phyloP scores from a whole-genome alignment of 2,329 filamentous ascomycete genomes.

The Aspergillus calidoustus region DNA sequence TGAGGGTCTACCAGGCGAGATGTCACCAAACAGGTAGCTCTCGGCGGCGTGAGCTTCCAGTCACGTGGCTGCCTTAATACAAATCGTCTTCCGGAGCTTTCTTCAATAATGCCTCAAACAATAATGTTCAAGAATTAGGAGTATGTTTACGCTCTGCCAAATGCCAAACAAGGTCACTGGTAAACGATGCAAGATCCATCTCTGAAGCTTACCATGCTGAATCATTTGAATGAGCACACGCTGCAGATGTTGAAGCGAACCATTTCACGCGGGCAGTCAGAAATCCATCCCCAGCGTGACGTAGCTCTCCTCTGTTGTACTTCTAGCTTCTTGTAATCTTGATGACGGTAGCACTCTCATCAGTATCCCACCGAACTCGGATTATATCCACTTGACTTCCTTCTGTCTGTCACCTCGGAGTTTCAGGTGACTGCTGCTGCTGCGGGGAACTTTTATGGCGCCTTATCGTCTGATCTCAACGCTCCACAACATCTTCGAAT shows the following conservation, averaged over 20 bases:
- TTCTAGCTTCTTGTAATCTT: background rate
- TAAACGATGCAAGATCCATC: background rate
- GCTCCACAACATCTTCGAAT: background rate
- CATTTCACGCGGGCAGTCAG: background rate
- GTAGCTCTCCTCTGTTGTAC: background rate
- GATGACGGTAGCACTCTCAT: background rate
- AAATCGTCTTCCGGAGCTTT: background rate
- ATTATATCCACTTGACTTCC: constrained; percentile 8
- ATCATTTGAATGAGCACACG: background rate
- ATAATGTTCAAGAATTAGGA: no score
- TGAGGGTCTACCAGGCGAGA: background rate
- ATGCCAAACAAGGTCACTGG: background rate
- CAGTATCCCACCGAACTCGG: no score
- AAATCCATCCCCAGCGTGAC: background rate
- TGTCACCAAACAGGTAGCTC: background rate
- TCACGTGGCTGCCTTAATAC: background rate
- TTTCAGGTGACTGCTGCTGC: constrained; percentile 14
- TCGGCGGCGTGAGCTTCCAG: background rate
- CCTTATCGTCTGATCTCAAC: constrained; percentile 28
- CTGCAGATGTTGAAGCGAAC: background rate
- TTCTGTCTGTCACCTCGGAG: background rate
- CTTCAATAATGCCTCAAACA: background rate
- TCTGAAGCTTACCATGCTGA: background rate
- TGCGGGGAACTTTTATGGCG: constrained; percentile 20
- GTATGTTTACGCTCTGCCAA: background rate